These are phyloP conservation scores for Nakaseomyces kungkrabaensis DNA, from an alignment of 1,139 yeast species.

Conservation along the genomic window DNA sequence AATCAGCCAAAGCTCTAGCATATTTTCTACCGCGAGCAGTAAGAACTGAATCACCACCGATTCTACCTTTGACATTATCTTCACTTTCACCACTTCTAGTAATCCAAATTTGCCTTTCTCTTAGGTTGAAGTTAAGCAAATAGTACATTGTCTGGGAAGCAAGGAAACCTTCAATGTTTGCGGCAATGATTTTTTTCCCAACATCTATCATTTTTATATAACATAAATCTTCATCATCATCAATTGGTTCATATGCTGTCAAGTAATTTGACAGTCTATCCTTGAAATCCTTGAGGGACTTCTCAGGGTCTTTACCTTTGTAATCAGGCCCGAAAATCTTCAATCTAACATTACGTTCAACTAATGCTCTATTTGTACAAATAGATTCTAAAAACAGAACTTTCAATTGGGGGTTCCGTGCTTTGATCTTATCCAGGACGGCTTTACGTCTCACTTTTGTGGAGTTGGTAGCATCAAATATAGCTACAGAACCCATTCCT, in stretches of 20 bases:
- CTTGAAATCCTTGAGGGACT: constrained; percentile 72
- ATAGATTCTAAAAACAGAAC: constrained; percentile 80
- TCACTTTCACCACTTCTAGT: constrained; percentile 89
- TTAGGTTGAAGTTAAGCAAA: constrained; percentile 76
- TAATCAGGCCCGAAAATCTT: constrained; percentile 93
- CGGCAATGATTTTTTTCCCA: constrained; percentile 86
- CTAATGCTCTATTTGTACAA: constrained; percentile 67
- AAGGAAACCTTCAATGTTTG: constrained; percentile 81
- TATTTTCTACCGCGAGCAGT: constrained; percentile 74
- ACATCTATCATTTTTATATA: constrained; percentile 94
- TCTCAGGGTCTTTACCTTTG: constrained; percentile 69
- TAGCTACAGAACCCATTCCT: constrained; percentile 86
- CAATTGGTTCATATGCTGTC: constrained; percentile 83
- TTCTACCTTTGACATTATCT: constrained; percentile 73
- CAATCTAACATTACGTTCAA: constrained; percentile 72
- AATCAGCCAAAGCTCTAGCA: constrained; percentile 59
- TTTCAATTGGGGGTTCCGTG: constrained; percentile 58
- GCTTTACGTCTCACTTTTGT: constrained; percentile 62
- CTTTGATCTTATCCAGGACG: constrained; percentile 60
- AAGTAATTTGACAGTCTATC: constrained; percentile 78
- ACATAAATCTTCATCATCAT: constrained; percentile 68
- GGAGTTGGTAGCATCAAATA: constrained; percentile 91
- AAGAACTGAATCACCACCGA: constrained; percentile 85
- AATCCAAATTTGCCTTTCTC: constrained; percentile 90
- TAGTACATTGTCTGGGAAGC: constrained; percentile 92